Base-by-base conservation (phyloP, 352 stramenopile species). In the Thraustotheca clavata region DNA sequence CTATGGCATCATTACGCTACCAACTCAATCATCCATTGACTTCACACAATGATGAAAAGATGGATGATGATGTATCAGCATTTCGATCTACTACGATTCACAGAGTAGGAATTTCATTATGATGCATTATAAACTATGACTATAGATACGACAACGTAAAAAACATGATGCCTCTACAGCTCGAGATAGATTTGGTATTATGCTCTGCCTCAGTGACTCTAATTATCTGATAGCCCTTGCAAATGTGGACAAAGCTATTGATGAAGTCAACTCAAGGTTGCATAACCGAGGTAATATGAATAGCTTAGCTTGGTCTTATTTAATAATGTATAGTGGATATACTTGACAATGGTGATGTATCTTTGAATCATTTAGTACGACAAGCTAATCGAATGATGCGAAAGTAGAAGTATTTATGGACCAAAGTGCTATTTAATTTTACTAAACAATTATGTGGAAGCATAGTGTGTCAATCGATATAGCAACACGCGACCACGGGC, bases 401-500 rank as follows among this genome's bases (percentile, higher is more conserved):
- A 39, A 33, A 60, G n/a, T n/a, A 39, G 22, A 59, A 24, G 22
- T 36, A 18, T 33, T 18, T 2, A 7, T 22, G 2, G 31, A 2
- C 12, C 54, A 54, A 12, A n/a, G 4, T 24, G 2, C 39, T 24
- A 47, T 2, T 47, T 16, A 16, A 47, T 47, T 24, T n/a, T 4
- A 24, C 4, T 24, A 2, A 47, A 4, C 2, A 11, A 46, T 69
- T 88, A 93, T 74, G 81, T 91, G 40, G 84, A 89, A 49, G 82
- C 81, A 78, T 94, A 98, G 80, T 99, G 94, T 49, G 90, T 94
- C 59, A 99, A 71, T 59, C 86, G 81, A 78, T 99, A 99, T 33
- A 99, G 78, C 50, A 99, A 73, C 52, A 98, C 97, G 66, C 95
- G 93, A 18, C 97, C 97, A 49, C 96, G 90, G 50, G 98, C 95